Conservation (phyloP, 495 filamentous ascomycete genomes). For the Penicillium psychrofluorescens region DNA sequence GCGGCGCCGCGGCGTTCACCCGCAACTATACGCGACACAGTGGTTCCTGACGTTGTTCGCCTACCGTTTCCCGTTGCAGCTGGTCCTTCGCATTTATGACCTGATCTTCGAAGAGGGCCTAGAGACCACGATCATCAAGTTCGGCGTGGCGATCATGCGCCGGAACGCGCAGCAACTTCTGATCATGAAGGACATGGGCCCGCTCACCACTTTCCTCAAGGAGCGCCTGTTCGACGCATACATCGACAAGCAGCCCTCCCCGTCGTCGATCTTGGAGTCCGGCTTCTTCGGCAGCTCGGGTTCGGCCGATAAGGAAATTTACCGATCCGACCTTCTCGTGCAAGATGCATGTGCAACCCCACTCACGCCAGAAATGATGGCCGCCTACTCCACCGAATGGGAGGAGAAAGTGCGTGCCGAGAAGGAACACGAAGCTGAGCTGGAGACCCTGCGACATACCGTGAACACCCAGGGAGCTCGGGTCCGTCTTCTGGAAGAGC, state of each 20-base stretch:
- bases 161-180: conserved; percentile 79
- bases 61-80: conserved; percentile 92
- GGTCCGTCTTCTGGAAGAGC: conserved; percentile 77
- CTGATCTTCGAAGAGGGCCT: conserved; percentile 92
- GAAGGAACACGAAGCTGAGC: conserved; percentile 72
- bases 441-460: conserved; percentile 64
- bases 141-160: conserved; percentile 90
- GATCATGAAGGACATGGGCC: conserved; percentile 81
- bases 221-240: conserved; percentile 94
- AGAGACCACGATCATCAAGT: conserved; percentile 82
- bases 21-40: conserved; percentile 93
- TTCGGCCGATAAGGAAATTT: conserved; percentile 87
- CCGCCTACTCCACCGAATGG: conserved; percentile 80
- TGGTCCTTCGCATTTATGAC: conserved; percentile 95
- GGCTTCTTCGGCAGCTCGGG: conserved; percentile 95
- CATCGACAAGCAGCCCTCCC: conserved; percentile 84
- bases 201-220: conserved; percentile 81
- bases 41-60: conserved; percentile 99
- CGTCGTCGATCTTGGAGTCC: conserved; percentile 82
- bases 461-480: conserved; percentile 58
- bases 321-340: conserved; percentile 87
- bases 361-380: conserved; percentile 72
- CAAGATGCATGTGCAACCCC: conserved; percentile 89
- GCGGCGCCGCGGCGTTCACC: conserved; percentile 75
- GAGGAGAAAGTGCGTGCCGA: conserved; percentile 74